A percentile compares a stretch with the other conserved stretches of the same genome.
phyloP scores from a whole-genome alignment of 352 stramenopile genomes.

The Pythium periplocum region DNA sequence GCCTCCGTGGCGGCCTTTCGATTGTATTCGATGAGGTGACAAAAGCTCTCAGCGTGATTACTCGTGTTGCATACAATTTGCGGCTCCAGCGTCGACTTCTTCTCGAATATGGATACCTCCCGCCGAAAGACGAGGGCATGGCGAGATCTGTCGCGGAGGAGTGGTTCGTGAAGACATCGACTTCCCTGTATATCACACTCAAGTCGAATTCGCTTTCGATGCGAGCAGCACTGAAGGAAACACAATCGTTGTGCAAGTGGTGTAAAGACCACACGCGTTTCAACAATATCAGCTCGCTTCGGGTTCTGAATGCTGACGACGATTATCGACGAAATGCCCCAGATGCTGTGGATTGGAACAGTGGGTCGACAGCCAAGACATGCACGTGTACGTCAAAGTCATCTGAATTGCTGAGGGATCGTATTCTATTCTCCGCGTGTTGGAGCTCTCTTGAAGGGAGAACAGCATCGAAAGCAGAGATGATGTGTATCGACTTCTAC shows the following conservation, averaged over 20 bases:
- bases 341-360: too few species aligned
- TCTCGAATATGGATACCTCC: slow-evolving; percentile 53
- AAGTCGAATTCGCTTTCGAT: slow-evolving; percentile 86
- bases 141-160: slow-evolving; percentile 71
- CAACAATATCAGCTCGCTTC: slow-evolving; percentile 81
- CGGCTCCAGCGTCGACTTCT: slow-evolving; percentile 59
- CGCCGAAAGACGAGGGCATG: slow-evolving; percentile 31
- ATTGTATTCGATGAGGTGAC: slow-evolving; percentile 71
- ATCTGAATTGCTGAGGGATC: slow-evolving; percentile 49
- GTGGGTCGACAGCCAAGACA: slow-evolving; percentile 12
- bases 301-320: slow-evolving; percentile 24
- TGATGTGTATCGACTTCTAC: slow-evolving; percentile 89
- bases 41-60: slow-evolving; percentile 48
- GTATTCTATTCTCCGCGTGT: slow-evolving; percentile 80
- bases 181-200: slow-evolving; percentile 77
- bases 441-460: slow-evolving; percentile 77
- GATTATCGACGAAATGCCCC: not conserved
- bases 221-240: slow-evolving; percentile 75
- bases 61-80: slow-evolving; percentile 78
- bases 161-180: slow-evolving; percentile 77
- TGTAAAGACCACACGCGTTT: slow-evolving; percentile 80
- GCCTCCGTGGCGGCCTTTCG: slow-evolving; percentile 56
- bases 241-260: slow-evolving; percentile 76
- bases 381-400: slow-evolving; percentile 67
- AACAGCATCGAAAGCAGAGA: slow-evolving; percentile 75